Conservation (phyloP, 257 asterid genomes). For the Jacaranda copaia region DNA sequence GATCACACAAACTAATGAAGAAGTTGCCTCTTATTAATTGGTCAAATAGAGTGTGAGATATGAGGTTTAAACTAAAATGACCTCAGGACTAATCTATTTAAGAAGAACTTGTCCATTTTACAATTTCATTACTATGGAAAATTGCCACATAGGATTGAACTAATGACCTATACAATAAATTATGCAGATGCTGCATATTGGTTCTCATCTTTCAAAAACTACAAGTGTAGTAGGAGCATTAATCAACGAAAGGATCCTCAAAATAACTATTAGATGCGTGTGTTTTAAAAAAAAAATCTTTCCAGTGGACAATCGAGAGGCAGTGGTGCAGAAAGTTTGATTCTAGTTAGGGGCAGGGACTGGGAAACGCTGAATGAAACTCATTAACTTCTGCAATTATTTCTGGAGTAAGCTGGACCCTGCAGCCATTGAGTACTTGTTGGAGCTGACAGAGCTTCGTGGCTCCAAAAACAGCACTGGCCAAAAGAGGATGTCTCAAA, state of each 20-base stretch:
- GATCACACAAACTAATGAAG: neutral
- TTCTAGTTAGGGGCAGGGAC: slow-evolving; percentile 68
- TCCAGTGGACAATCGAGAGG: neutral
- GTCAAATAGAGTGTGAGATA: no score
- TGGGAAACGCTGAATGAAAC: slow-evolving; percentile 70
- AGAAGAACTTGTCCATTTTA: no score
- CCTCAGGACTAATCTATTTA: no score
- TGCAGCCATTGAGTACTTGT: slow-evolving; percentile 70
- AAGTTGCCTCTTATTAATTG: neutral
- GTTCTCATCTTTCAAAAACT: no score
- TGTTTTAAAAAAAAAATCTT: neutral
- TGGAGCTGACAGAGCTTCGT: slow-evolving; percentile 84
- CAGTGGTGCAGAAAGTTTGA: neutral
- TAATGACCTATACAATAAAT: no score
- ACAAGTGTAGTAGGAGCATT: no score
- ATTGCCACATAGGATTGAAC: no score
- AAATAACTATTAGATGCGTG: no score
- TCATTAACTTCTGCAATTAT: slow-evolving; percentile 61
- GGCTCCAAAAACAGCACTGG: slow-evolving; percentile 80
- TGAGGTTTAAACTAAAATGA: no score
- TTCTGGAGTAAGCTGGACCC: slow-evolving; percentile 61
- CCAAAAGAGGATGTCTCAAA: slow-evolving; percentile 80
- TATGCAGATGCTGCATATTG: no score
- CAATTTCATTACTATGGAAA: no score
- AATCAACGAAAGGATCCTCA: no score